Base-by-base conservation (phyloP, 1,284 basidiomycete genomes). In the Athelia sp. region DNA sequence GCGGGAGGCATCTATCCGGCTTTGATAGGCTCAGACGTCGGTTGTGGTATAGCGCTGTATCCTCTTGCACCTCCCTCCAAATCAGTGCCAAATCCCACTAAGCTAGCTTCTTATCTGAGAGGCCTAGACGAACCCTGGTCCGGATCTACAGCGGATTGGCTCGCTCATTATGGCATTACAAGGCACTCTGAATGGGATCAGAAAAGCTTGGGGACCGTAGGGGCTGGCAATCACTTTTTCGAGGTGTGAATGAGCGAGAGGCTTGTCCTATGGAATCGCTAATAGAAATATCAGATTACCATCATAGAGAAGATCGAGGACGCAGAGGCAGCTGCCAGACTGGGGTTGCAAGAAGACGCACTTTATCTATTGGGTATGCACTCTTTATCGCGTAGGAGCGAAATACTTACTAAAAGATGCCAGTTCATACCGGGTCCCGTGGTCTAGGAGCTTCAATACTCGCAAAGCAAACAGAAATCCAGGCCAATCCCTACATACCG, bases 221-320 rank as follows among this genome's bases (percentile, higher is more conserved):
- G 68, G 23, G 61, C 60, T 19, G 68, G 67, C 2, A 70, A 71
- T 54, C 66, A 71, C 55, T 71, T 71, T 51, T 67, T 66, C 11
- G 69, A 40, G 36, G 36, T 40, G n/a, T 17, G 19, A 8, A 8
- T n/a, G n/a, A 11, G n/a, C 15, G 15, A 4, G 6, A 17, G 8
- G 19, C n/a, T 40, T 40, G 6, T 4, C 15, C 6, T 9, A n/a
- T 4, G 15, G 36, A 4, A 8, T 6, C 15, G 15, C 36, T 40
- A 9, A 40, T 4, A 17, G 19, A 9, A 40, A 40, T 13, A 8
- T 40, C 36, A 70, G 52, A 60, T 71, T 3, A 67, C 66, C 49
- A 57, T 55, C 1, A 58, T 65, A 4, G 65, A 69, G 45, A 59
- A 48, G 45, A 60, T 68, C 21, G 54, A 66, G 4, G 63, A 71